phyloP scores from a whole-genome alignment of 1,139 yeast genomes.

The Saccharomyces pastorianus region DNA sequence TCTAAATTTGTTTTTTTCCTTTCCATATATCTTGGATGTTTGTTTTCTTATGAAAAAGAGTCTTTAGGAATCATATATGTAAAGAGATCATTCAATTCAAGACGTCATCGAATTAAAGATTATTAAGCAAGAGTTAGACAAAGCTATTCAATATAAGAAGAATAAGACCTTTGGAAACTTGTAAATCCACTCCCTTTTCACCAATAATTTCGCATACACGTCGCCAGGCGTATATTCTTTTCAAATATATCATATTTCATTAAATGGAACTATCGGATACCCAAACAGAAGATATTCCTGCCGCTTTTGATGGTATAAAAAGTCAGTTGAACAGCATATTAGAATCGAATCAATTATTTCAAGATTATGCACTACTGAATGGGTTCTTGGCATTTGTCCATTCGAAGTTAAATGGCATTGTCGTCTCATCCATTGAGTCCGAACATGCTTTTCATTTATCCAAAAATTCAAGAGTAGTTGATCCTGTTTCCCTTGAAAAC shows the following conservation, averaged over 20 bases:
- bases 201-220: not conserved
- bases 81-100: not conserved
- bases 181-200: not conserved
- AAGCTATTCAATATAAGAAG: not conserved
- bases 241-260: not conserved
- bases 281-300: constrained; percentile 2
- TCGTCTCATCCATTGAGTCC: constrained; percentile 6
- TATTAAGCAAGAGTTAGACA: not conserved
- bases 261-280: constrained; percentile 1
- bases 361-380: constrained; percentile 25
- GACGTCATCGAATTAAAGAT: not conserved
- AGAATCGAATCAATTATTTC: constrained; percentile 17
- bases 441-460: constrained; percentile 1
- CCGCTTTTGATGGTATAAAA: constrained; percentile 3
- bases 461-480: not conserved
- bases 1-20: not conserved
- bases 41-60: not conserved
- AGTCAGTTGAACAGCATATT: constrained; percentile 20
- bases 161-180: not conserved
- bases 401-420: constrained; percentile 17
- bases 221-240: not conserved
- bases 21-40: not conserved
- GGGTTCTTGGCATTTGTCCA: constrained; percentile 27
- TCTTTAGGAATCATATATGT: not conserved
- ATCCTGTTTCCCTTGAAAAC: not conserved